These are phyloP conservation scores for Coemansia sp. DNA, from an alignment of 192 early-diverging fungal species.

Conservation along the genomic window DNA sequence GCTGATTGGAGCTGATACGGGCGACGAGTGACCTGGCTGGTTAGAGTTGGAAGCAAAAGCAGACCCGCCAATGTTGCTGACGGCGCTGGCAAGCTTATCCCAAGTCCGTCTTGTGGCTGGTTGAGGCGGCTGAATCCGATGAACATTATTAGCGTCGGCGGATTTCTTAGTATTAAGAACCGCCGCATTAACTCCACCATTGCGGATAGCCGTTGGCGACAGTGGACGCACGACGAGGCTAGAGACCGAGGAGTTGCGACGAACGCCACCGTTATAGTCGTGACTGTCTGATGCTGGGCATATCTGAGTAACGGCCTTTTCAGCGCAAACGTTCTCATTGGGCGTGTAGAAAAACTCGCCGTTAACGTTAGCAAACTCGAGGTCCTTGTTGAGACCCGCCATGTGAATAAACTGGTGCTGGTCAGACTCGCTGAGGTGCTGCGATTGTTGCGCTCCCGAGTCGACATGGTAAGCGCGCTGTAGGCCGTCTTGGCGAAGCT, in stretches of 20 bases:
- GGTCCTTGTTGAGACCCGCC: background rate
- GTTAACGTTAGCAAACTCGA: background rate
- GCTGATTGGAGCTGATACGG: background rate
- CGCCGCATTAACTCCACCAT: background rate
- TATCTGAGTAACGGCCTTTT: background rate
- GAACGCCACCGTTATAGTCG: background rate
- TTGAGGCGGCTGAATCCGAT: background rate
- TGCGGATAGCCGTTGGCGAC: background rate
- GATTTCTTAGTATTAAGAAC: background rate
- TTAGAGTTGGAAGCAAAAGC: background rate
- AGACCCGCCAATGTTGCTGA: background rate
- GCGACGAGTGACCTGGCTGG: background rate
- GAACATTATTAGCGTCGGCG: background rate
- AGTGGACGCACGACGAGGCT: background rate
- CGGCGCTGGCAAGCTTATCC: background rate
- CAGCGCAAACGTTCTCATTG: background rate
- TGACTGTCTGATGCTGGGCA: background rate
- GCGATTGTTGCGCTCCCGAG: background rate
- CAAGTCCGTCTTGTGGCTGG: background rate
- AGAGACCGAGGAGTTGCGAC: background rate
- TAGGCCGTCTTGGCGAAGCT: slow-evolving; percentile 32
- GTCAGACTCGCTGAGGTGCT: background rate
- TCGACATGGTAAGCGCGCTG: slow-evolving; percentile 33
- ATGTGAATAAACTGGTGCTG: background rate
- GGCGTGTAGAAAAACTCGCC: background rate